phyloP scores from a whole-genome alignment of 2,329 filamentous ascomycete genomes.

The Penicillium sp. region DNA sequence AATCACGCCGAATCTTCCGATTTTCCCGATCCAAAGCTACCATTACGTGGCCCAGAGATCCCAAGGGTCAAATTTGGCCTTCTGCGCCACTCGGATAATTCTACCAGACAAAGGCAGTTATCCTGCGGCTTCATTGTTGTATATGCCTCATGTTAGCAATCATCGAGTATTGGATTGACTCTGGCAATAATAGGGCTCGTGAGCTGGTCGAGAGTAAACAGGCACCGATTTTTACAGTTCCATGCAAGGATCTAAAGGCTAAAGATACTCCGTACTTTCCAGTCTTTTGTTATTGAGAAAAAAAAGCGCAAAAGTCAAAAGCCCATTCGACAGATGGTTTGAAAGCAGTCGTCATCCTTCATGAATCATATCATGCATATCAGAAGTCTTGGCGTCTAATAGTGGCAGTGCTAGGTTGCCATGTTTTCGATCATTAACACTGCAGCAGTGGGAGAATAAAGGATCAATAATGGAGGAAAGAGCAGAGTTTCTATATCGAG shows the following conservation, averaged over 20 bases:
- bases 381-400: background rate
- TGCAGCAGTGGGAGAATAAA: background rate
- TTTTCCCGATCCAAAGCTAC: background rate
- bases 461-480: background rate
- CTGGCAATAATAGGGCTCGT: background rate
- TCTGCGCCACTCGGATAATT: background rate
- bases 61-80: background rate
- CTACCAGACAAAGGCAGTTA: background rate
- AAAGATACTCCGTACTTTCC: no score
- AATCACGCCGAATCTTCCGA: background rate
- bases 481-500: background rate
- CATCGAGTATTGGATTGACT: background rate
- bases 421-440: background rate
- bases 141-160: background rate
- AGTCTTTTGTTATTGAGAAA: background rate
- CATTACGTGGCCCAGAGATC: background rate
- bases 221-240: background rate
- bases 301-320: background rate
- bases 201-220: background rate
- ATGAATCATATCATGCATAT: background rate
- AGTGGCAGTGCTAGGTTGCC: constrained; percentile 1
- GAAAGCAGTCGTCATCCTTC: background rate
- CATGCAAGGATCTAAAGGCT: background rate
- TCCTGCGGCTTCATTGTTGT: background rate
- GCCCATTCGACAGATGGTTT: background rate